Evolutionary conservation across 805 yeast species (phyloP), one percentile per base, ranked within the genome.

Genomic region (Danielozyma ontarioensis): DNA sequence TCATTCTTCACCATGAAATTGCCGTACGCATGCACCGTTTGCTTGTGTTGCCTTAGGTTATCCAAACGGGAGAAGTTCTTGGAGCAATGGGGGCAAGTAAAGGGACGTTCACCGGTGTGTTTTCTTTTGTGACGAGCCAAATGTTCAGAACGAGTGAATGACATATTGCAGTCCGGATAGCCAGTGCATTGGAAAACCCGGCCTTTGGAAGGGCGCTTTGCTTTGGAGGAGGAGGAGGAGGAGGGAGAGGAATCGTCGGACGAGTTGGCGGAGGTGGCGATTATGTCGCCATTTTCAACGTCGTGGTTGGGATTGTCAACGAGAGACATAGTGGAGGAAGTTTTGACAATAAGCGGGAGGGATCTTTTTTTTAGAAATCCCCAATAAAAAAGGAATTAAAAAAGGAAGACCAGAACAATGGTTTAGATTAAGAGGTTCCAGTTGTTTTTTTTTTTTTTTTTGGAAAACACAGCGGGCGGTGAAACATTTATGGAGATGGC

Each of bases 21-120:
- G 37, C 64, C 71, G 46, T 62, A 66, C 7, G 72, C 70, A 41
- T 67, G 72, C 25, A 67, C 72, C 2, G 96, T 83, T 51, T 87
- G 94, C 39, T 83, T 82, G 61, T 88, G 97, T 61, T 89, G 97
- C 39, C 96, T 72, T 41, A 89, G 68, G 55, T 89, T 89, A 58
- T 89, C 97, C 38, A 89, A 62, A 29, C 97, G 70, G 13, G 88
- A 79, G 53, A 88, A 88, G 51, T 77, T 73, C 51, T 88, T 78
- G 22, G 78, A 67, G 54, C 95, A 85, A 55, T 82, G 83, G 31
- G 81, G 82, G 57, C 97, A 88, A 34, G 83, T 78, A 55, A 87
- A 88, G 2, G 97, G 97, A 36, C 95, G 68, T 56, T 88, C 97
- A 27, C 96, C 97, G 1, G 96, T 89, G 55, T 88, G 97, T 49